Percentiles rank a stretch among this genome's conserved stretches.
These are phyloP conservation scores for Neurospora crassa DNA, from an alignment of 2,329 filamentous ascomycete genomes.

Conservation along the genomic window DNA sequence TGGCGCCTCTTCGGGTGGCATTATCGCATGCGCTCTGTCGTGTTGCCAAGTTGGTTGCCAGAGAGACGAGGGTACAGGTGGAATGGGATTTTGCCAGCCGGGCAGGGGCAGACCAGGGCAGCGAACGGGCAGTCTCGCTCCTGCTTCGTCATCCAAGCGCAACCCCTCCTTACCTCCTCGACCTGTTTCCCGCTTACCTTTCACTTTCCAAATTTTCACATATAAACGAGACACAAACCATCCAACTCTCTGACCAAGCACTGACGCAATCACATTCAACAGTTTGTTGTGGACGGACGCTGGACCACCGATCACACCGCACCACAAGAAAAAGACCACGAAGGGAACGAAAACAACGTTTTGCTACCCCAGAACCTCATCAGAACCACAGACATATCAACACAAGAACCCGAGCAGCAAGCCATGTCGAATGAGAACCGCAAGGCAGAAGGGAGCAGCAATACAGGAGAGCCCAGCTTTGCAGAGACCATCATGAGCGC, in stretches of 20 bases:
- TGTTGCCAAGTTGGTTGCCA: not conserved
- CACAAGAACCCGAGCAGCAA: slow-evolving; percentile 13
- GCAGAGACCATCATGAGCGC: slow-evolving; percentile 45
- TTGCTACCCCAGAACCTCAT: slow-evolving; percentile 64
- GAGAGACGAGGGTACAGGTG: not conserved
- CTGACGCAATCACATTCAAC: slow-evolving; percentile 11
- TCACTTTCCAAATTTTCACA: not conserved
- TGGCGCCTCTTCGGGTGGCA: not conserved
- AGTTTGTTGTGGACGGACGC: slow-evolving; percentile 92
- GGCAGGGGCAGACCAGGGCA: not conserved
- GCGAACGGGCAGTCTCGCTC: not conserved
- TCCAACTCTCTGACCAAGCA: not conserved
- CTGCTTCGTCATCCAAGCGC: not conserved
- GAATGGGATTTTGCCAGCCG: not conserved
- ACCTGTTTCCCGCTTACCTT: not conserved
- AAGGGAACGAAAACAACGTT: slow-evolving; percentile 89
- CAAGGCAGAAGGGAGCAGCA: not conserved
- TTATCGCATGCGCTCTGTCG: not conserved
- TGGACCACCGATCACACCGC: slow-evolving; percentile 79
- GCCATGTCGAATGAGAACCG: not conserved
- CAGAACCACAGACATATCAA: slow-evolving; percentile 34
- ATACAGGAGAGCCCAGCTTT: not conserved
- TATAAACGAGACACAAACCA: not conserved
- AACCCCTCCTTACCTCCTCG: not conserved
- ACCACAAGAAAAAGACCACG: slow-evolving; percentile 71